Conservation (phyloP, 2,329 filamentous ascomycete species). For the Venturiaceae sp. region DNA sequence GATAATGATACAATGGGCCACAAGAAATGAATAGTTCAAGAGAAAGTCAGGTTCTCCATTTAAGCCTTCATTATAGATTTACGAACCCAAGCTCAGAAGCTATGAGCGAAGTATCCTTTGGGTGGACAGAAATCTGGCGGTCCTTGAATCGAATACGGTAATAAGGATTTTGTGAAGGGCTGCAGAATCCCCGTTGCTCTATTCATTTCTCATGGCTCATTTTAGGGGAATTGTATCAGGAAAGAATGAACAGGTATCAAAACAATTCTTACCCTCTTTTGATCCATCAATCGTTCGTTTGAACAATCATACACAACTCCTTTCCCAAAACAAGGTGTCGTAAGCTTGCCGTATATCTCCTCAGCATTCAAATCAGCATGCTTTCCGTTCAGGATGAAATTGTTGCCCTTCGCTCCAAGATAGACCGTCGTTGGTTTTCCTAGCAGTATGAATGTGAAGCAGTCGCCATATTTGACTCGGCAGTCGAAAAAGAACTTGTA, state of each 20-base stretch:
- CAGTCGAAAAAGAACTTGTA: constrained; percentile 58
- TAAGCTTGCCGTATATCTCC: constrained; percentile 41
- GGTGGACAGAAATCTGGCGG: too few relatives aligned
- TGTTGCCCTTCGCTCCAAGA: constrained; percentile 42
- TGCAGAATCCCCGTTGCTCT: too few relatives aligned
- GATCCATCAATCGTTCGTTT: constrained; percentile 19
- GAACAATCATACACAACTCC: constrained; percentile 20
- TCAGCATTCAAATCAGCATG: constrained; percentile 44
- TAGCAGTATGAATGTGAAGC: constrained; percentile 46
- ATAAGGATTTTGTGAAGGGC: too few relatives aligned
- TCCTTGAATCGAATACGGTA: too few relatives aligned
- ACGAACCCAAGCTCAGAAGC: too few relatives aligned
- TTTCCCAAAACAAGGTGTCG: constrained; percentile 16
- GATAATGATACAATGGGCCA: too few relatives aligned
- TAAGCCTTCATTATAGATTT: too few relatives aligned
- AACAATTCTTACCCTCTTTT: constrained; percentile 15
- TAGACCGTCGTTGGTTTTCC: constrained; percentile 42
- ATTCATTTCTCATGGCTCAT: too few relatives aligned
- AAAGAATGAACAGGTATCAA: too few relatives aligned
- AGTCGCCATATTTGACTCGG: constrained; percentile 48
- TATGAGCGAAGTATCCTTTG: too few relatives aligned
- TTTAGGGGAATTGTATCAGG: neutral
- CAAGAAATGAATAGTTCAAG: too few relatives aligned
- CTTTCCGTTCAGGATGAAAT: constrained; percentile 48
- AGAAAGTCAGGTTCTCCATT: too few relatives aligned